Evolutionary conservation across 2,329 filamentous ascomycete species (phyloP), one percentile per base, ranked within the genome.

Genomic region (Microsporum audouinii): DNA sequence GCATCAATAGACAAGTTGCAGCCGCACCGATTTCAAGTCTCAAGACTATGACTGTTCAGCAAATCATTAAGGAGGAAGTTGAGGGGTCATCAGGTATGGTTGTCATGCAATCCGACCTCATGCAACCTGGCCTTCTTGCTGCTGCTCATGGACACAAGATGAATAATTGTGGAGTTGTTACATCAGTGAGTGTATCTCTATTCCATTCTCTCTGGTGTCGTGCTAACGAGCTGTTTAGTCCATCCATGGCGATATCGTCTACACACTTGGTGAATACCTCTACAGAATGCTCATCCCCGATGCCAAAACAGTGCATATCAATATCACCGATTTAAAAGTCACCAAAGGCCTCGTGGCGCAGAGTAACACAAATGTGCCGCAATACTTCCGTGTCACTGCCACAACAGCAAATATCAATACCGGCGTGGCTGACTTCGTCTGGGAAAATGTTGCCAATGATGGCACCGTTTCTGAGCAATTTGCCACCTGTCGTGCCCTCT

Each of bases 391-490:
- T 67, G 67, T 47, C 79, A 82, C 74, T 77, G 81, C 69, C 23
- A 75, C 77, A 55, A 82, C 82, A 0, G 81, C 81, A 70, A 84
- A 80, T 77, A 82, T 85, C 60, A 82, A 85, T 66, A 57, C 51
- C 31, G 36, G 58, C 3, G 58, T 55, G n/a, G 61, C 57, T 8
- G 29, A 61, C 29, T 27, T 65, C 8, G 55, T 27, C 43, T 73
- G 71, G 71, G 63, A 68, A 60, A 71, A 70, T 59, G 65, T 71
- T 2, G 36, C 57, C 59, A 47, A 57, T 17, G 60, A 66, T 47
- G 63, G 67, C 8, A 58, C 34, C 4, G 57, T 60, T 3, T 61
- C 66, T 7, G 69, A 72, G 57, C 66, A 68, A 5, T 69, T 68
- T 23, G 68, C 69, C 5, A 65, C 63, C 10, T 64, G 65, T 3